A percentile compares a stretch with the other conserved stretches of the same genome.
phyloP scores from a whole-genome alignment of 2,329 filamentous ascomycete genomes.

The Ophiostoma populinum region DNA sequence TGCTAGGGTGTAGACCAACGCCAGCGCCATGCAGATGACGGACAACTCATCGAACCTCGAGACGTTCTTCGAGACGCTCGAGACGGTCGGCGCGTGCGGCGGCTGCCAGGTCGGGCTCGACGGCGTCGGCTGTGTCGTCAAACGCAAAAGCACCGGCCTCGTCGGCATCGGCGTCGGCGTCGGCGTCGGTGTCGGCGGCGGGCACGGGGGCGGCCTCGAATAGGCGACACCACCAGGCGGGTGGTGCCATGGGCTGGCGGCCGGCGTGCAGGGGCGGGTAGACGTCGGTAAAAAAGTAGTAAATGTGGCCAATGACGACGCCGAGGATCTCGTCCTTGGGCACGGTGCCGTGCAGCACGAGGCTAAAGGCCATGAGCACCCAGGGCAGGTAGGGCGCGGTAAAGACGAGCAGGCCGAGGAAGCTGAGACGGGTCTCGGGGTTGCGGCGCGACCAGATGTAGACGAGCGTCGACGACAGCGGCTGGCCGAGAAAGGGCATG shows the following conservation, averaged over 20 bases:
- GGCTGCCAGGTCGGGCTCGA: conserved; percentile 46
- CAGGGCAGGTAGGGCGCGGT: conserved; percentile 88
- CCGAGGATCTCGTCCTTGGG: conserved; percentile 96
- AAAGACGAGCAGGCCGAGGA: conserved; percentile 78
- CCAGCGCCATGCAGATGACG: too few species aligned
- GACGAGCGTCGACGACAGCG: conserved; percentile 79
- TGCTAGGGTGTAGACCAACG: background rate
- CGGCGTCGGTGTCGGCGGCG: conserved; percentile 16
- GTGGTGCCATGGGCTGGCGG: conserved; percentile 73
- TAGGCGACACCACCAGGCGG: conserved; percentile 72
- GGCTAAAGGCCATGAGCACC: conserved; percentile 84
- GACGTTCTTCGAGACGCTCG: too few species aligned
- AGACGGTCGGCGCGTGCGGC: conserved; percentile 25
- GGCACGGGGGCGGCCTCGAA: too few species aligned
- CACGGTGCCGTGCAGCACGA: conserved; percentile 75
- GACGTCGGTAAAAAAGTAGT: conserved; percentile 96
- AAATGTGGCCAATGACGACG: conserved; percentile 84
- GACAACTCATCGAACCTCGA: too few species aligned
- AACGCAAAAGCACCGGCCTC: conserved; percentile 27
- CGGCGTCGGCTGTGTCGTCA: conserved; percentile 31
- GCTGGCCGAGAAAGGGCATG: conserved; percentile 87
- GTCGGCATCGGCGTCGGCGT: conserved; percentile 17
- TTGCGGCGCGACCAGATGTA: conserved; percentile 97
- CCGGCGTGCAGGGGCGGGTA: conserved; percentile 83
- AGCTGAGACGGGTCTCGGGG: conserved; percentile 76